phyloP scores from a whole-genome alignment of 2,329 filamentous ascomycete species.

The Pyrenochaeta sp. region DNA sequence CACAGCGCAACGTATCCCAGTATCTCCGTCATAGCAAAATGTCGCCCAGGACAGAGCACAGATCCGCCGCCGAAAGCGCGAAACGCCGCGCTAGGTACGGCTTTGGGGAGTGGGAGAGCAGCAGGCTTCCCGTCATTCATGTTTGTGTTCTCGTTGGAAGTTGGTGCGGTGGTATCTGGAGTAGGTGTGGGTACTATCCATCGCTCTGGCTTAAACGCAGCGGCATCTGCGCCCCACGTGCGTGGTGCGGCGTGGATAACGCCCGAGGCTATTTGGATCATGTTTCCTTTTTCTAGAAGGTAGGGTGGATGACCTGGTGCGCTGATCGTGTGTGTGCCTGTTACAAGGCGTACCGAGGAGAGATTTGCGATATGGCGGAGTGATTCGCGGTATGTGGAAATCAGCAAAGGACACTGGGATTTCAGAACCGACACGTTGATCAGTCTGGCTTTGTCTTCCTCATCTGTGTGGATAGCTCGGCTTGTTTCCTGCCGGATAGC shows the following conservation, averaged over 20 bases:
- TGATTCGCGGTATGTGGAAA: not conserved
- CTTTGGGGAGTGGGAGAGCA: not conserved
- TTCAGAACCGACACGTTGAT: not conserved
- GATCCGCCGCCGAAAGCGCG: not conserved
- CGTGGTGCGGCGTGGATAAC: not conserved
- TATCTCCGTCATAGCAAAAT: constrained; percentile 1
- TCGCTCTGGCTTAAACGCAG: not conserved
- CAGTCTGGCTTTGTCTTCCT: not conserved
- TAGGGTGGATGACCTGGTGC: not conserved
- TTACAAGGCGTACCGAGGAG: not conserved
- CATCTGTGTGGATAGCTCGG: not conserved
- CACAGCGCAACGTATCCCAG: not conserved
- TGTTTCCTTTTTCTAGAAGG: not conserved
- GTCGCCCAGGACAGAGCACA: not conserved
- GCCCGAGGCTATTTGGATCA: not conserved
- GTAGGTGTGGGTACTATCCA: not conserved
- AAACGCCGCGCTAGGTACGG: not conserved
- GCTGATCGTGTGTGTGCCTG: not conserved
- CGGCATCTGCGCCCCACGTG: not conserved
- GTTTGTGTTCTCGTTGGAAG: not conserved
- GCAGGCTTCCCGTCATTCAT: not conserved
- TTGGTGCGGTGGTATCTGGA: not conserved
- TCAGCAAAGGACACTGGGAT: not conserved
- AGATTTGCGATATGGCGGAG: not conserved
- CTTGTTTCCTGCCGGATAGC: not conserved